These are phyloP conservation scores for Epichloe gansuensis DNA, from an alignment of 2,329 filamentous ascomycete species.

Conservation along the genomic window DNA sequence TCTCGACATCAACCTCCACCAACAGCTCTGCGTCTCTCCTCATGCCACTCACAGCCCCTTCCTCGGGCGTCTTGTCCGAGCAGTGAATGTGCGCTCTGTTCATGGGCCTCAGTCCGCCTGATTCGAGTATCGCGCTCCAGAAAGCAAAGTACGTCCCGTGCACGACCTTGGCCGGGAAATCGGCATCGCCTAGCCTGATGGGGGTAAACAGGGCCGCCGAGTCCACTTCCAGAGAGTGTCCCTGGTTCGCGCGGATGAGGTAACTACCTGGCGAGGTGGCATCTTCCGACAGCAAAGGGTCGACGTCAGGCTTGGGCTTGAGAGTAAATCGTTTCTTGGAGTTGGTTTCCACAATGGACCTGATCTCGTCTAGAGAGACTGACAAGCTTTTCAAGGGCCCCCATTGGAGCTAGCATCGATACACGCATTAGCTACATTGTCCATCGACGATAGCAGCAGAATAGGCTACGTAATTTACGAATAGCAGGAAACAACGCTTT, in stretches of 20 bases:
- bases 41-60: conserved; percentile 66
- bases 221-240: conserved; percentile 71
- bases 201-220: conserved; percentile 59
- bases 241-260: conserved; percentile 91
- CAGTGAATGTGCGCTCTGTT: conserved; percentile 82
- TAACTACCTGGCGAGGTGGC: conserved; percentile 49
- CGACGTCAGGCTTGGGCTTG: conserved; percentile 34
- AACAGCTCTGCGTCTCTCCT: conserved; percentile 63
- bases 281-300: conserved; percentile 12
- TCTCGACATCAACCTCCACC: conserved; percentile 61
- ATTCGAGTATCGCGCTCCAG: conserved; percentile 62
- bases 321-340: conserved; percentile 88
- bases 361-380: conserved; percentile 64
- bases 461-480: too few relatives aligned
- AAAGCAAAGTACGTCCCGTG: conserved; percentile 83
- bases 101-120: conserved; percentile 74
- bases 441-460: too few relatives aligned
- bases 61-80: conserved; percentile 45
- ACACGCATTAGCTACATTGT: background rate
- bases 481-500: too few relatives aligned
- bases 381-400: conserved; percentile 53
- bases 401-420: conserved; percentile 34
- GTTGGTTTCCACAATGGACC: conserved; percentile 55
- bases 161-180: conserved; percentile 56
- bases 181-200: conserved; percentile 45